Evolutionary conservation across 371 early-diverging fungal genomes (phyloP), one percentile per base, ranked within the genome.

Genomic region (Chytridium lagenaria): DNA sequence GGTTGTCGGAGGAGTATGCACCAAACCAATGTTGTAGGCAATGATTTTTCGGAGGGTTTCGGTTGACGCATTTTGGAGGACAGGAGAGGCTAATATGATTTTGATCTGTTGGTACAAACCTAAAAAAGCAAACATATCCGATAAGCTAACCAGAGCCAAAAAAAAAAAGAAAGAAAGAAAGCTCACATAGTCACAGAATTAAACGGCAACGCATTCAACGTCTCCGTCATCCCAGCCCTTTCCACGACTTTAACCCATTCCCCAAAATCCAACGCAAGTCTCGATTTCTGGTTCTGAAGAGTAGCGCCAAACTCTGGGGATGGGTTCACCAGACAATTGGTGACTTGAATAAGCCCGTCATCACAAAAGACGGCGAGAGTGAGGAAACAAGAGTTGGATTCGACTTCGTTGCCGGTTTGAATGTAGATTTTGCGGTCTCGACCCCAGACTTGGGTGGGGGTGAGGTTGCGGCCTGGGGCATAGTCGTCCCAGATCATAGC

Each of bases 401-500:
- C 23, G 55, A 52, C 55, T 26, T 52, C 55, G 26, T 52, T 52
- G n/a, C 55, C 55, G 5, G 55, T 52, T 5, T 12, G 12, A 26
- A 52, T 23, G 26, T n/a, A 52, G 26, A 52, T 52, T 23, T 52
- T 52, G 26, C 55, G 55, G 12, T 52, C 55, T 23, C 12, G n/a
- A 22, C 55, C 55, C 55, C 55, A 52, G 5, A 52, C 55, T 26
- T 61, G 63, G 19, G 31, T 23, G 26, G 23, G 10, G 22, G 15
- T 61, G 15, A 61, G 36, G 31, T 15, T 15, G 7, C 38, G 26
- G 2, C 63, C 63, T 38, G 63, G 63, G 15, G 63, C 63, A 34
- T 61, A 61, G 23, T 61, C 63, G 38, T 61, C 63, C 63, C 63
- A 61, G 36, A 61, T 22, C 31, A 61, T 16, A 7, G 63, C 55